Evolutionary conservation across 2,329 filamentous ascomycete genomes (phyloP).

Genomic region (Tolypocladium cylindrosporum): DNA sequence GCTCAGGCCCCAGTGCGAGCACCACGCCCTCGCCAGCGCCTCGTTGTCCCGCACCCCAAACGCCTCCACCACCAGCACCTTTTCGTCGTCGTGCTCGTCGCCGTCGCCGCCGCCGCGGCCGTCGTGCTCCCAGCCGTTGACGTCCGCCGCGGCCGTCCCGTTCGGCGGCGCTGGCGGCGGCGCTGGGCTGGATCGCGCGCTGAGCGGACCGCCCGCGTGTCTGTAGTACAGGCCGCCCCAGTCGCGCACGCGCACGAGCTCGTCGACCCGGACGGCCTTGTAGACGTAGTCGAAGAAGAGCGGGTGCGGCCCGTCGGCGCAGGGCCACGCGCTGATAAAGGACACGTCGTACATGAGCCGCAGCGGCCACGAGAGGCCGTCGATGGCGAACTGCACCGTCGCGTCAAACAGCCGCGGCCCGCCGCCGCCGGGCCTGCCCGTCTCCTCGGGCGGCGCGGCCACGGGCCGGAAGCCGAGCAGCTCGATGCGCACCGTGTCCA

Average conservation of each 20-base stretch:
- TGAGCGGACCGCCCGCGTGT: conserved; percentile 13
- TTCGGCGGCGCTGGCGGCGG: conserved; percentile 8
- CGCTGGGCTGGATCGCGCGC: conserved; percentile 24
- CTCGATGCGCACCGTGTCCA: conserved; percentile 61
- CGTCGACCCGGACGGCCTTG: conserved; percentile 48
- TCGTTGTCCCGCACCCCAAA: conserved; percentile 68
- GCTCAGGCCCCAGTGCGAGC: conserved; percentile 62
- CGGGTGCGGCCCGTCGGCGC: conserved; percentile 53
- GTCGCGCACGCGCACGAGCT: conserved; percentile 54
- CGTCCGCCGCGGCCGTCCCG: conserved; percentile 2
- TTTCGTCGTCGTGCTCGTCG: conserved; percentile 45
- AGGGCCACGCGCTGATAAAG: conserved; percentile 58
- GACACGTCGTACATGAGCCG: conserved; percentile 53
- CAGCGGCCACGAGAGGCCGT: conserved; percentile 53
- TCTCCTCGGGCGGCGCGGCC: conserved; percentile 14
- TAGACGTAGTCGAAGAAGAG: conserved; percentile 65
- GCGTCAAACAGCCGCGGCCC: conserved; percentile 46
- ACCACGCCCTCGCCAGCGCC: conserved; percentile 68
- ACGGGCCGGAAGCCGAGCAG: conserved; percentile 48
- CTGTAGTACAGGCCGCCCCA: conserved; percentile 44
- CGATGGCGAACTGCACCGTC: conserved; percentile 52
- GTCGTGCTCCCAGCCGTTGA: conserved; percentile 6
- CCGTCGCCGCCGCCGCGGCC: conserved; percentile 7
- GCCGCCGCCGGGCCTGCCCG: conserved; percentile 11
- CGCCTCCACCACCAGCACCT: conserved; percentile 62